Evolutionary conservation across 2,329 filamentous ascomycete species (phyloP).

Genomic region (Aureobasidium namibiae): DNA sequence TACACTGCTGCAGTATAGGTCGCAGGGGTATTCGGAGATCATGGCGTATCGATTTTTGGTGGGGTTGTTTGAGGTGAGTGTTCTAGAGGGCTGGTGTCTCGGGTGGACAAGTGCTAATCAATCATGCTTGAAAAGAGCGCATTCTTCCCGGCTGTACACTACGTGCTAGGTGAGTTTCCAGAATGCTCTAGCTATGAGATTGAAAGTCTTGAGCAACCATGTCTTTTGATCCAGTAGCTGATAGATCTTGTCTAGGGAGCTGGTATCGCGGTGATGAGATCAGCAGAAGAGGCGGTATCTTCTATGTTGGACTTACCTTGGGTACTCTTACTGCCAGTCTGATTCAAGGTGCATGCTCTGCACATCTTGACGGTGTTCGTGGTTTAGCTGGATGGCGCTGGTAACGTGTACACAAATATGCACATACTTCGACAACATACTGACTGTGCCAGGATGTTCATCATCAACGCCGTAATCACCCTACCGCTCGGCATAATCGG

Average conservation of each 20-base stretch:
- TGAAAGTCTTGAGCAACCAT: too few species aligned
- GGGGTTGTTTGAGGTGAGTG: conserved; percentile 14
- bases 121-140: neutral
- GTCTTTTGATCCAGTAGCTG: too few species aligned
- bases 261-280: conserved; percentile 16
- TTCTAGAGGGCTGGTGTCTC: neutral
- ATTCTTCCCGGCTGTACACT: conserved; percentile 16
- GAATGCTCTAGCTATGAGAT: too few species aligned
- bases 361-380: conserved; percentile 34
- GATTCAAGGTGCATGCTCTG: conserved; percentile 24
- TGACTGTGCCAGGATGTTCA: conserved; percentile 43
- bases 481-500: conserved; percentile 44
- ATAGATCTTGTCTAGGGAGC: too few species aligned
- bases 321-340: conserved; percentile 46
- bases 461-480: conserved; percentile 49
- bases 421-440: too few species aligned
- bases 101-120: neutral
- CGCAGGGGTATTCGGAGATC: conserved; percentile 32
- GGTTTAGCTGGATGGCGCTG: conserved; percentile 45
- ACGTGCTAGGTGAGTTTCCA: too few species aligned
- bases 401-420: neutral
- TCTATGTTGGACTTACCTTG: conserved; percentile 44
- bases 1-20: conserved; percentile 48
- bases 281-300: conserved; percentile 41
- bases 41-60: conserved; percentile 15